These are phyloP conservation scores for Schoenoplectus tabernaemontani DNA, from an alignment of 202 grass and related monocot genomes.

Conservation along the genomic window DNA sequence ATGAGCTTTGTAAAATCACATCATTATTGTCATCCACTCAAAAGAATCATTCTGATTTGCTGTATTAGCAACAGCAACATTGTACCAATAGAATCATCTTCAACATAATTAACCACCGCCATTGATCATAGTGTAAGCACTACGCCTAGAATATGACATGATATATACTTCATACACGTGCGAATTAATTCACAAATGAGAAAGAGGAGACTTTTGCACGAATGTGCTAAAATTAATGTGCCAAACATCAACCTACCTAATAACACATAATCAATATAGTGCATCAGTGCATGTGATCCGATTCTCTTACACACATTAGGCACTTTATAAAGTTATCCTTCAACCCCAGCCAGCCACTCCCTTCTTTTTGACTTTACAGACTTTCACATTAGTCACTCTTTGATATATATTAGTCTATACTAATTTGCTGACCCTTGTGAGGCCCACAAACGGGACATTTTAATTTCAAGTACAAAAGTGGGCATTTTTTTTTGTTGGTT, in stretches of 20 bases:
- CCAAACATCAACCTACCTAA: background rate
- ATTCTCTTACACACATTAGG: conserved; percentile 9
- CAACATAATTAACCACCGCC: background rate
- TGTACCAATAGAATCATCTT: background rate
- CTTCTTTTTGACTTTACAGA: conserved; percentile 13
- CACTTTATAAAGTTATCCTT: conserved; percentile 16
- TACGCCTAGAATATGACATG: background rate
- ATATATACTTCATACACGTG: background rate
- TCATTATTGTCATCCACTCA: background rate
- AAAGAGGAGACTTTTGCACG: background rate
- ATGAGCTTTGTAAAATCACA: background rate
- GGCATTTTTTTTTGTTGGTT: background rate
- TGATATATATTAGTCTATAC: background rate
- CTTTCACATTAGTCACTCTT: conserved; percentile 17
- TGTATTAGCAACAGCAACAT: too few relatives aligned
- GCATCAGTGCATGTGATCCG: conserved; percentile 22
- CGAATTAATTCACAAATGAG: background rate
- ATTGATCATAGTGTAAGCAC: background rate
- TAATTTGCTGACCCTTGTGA: conserved; percentile 4
- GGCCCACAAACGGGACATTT: background rate
- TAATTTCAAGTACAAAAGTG: conserved; percentile 8
- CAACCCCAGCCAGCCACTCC: conserved; percentile 12
- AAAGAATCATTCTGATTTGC: too few relatives aligned
- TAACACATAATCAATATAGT: background rate
- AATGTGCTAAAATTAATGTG: conserved; percentile 14